Percentiles rank a stretch among this genome's conserved stretches.
These are phyloP conservation scores for Anisodus tanguticus DNA, from an alignment of 257 asterid genomes.

Conservation along the genomic window DNA sequence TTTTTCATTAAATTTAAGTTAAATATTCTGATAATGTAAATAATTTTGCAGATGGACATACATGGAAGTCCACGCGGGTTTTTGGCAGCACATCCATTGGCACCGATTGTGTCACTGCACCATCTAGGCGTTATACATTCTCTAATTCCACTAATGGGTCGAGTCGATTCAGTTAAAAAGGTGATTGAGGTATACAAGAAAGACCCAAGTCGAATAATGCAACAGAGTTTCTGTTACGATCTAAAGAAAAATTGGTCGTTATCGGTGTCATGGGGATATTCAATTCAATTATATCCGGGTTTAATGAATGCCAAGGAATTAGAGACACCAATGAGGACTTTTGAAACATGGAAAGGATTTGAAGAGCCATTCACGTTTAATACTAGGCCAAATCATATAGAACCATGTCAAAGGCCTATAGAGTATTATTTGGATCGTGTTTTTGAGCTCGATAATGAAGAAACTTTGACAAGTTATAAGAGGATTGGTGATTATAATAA, in stretches of 20 bases:
- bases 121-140: conserved; percentile 73
- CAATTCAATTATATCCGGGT: conserved; percentile 61
- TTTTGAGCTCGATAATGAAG: conserved; percentile 35
- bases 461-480: conserved; percentile 49
- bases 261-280: conserved; percentile 79
- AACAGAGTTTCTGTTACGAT: conserved; percentile 72
- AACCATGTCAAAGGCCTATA: conserved; percentile 65
- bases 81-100: conserved; percentile 80
- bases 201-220: conserved; percentile 68
- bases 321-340: conserved; percentile 70
- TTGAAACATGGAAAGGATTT: conserved; percentile 72
- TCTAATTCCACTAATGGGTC: conserved; percentile 48
- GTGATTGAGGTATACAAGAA: conserved; percentile 49
- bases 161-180: conserved; percentile 54
- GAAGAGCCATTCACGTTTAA: conserved; percentile 64
- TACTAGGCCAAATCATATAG: conserved; percentile 48
- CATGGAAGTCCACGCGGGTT: conserved; percentile 72
- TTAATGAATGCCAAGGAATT: conserved; percentile 49
- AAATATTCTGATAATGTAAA: neutral
- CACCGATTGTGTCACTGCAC: conserved; percentile 79
- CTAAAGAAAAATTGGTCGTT: conserved; percentile 60
- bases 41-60: conserved; percentile 56
- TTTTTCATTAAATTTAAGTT: too few species aligned
- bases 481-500: conserved; percentile 32
- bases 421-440: conserved; percentile 48